Percentiles rank a stretch among this genome's conserved stretches.
These are phyloP conservation scores for Aegle marmelos DNA, from an alignment of 345 rosid genomes.

Conservation along the genomic window DNA sequence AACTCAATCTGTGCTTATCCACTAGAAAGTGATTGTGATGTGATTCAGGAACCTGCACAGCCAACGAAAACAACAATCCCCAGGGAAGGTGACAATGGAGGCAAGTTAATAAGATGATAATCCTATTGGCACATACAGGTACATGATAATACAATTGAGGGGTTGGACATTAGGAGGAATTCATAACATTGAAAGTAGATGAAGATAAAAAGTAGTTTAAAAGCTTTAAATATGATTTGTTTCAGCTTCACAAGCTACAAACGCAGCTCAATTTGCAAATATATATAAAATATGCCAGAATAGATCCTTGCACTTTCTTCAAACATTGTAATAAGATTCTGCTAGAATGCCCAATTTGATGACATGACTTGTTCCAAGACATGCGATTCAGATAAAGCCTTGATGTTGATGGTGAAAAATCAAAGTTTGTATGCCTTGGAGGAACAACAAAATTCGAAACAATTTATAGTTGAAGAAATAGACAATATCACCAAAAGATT, in stretches of 20 bases:
- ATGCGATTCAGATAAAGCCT: neutral
- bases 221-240: neutral
- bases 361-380: neutral
- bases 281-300: neutral
- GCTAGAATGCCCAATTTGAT: neutral
- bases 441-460: neutral
- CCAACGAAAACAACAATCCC: neutral
- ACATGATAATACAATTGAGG: neutral
- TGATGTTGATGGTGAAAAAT: neutral
- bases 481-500: neutral
- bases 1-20: neutral
- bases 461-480: neutral
- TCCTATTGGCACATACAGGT: neutral
- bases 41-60: slow-evolving; percentile 6
- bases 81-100: neutral
- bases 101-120: neutral
- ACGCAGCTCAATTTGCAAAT: neutral
- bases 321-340: neutral
- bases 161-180: neutral
- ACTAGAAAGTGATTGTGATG: neutral
- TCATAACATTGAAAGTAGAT: neutral
- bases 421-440: neutral
- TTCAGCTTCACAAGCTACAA: too few relatives aligned
- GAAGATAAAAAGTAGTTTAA: neutral
- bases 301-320: neutral